These are phyloP conservation scores for Glebionis coronaria DNA, from an alignment of 129 eudicot genomes.

Conservation along the genomic window DNA sequence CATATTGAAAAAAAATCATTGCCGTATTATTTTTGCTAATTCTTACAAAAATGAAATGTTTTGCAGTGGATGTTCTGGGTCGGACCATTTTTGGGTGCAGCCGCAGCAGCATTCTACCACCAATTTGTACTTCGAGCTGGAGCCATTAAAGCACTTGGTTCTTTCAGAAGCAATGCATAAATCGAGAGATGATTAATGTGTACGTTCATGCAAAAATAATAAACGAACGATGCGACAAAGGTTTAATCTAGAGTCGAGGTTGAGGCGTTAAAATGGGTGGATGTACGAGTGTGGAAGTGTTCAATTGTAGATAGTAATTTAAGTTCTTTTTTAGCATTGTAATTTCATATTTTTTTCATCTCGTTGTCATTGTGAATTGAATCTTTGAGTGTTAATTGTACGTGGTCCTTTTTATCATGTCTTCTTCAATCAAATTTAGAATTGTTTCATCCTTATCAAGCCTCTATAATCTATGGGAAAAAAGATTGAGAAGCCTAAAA, in stretches of 20 bases:
- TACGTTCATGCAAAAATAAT: neutral
- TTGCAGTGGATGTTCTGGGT: conserved; percentile 84
- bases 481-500: too few species aligned
- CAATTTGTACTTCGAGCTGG: conserved; percentile 65
- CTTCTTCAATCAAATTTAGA: conserved; percentile 5
- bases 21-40: neutral
- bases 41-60: neutral
- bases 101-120: conserved; percentile 74
- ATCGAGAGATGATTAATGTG: neutral
- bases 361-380: conserved; percentile 16
- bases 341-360: neutral
- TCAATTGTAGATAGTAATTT: conserved; percentile 36
- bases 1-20: neutral
- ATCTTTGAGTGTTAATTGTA: conserved; percentile 29
- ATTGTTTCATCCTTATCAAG: neutral
- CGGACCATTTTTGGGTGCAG: conserved; percentile 73
- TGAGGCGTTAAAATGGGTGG: conserved; percentile 14
- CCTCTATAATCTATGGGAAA: too few species aligned
- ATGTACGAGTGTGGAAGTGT: conserved; percentile 26
- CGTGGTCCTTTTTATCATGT: conserved; percentile 10
- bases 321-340: conserved; percentile 19
- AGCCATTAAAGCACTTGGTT: conserved; percentile 75
- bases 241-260: neutral
- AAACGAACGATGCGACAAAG: neutral
- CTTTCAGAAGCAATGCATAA: conserved; percentile 65